Evolutionary conservation across 2,329 filamentous ascomycete genomes (phyloP).

Genomic region (Aspergillus terreus): DNA sequence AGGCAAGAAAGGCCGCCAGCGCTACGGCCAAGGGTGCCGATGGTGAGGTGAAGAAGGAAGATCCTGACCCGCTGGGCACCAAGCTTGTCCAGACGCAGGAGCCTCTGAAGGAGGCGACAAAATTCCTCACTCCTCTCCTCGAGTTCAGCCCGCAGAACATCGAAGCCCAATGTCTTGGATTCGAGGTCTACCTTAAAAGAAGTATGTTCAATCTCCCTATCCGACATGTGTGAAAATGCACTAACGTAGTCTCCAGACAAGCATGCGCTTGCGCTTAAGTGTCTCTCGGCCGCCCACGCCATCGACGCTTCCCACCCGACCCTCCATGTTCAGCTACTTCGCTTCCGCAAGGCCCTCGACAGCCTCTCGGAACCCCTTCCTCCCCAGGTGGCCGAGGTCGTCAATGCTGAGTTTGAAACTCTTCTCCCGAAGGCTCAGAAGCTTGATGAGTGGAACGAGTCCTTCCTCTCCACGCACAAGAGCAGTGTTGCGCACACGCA

Average conservation of each 20-base stretch:
- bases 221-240: conserved; percentile 9
- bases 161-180: conserved; percentile 78
- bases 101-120: conserved; percentile 80
- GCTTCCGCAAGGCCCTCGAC: conserved; percentile 63
- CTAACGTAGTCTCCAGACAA: conserved; percentile 59
- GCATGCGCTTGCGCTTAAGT: conserved; percentile 81
- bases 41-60: conserved; percentile 73
- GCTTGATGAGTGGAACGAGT: conserved; percentile 62
- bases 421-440: conserved; percentile 55
- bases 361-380: conserved; percentile 58
- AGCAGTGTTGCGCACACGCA: conserved; percentile 61
- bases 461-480: conserved; percentile 61
- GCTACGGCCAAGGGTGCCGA: conserved; percentile 55
- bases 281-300: conserved; percentile 68
- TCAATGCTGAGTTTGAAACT: conserved; percentile 65
- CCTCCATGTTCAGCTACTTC: conserved; percentile 70
- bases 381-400: conserved; percentile 62
- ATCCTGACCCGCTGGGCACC: conserved; percentile 79
- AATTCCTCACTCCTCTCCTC: conserved; percentile 76
- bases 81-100: conserved; percentile 77
- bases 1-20: conserved; percentile 72
- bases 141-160: conserved; percentile 78
- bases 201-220: conserved; percentile 53
- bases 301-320: conserved; percentile 67
- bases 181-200: conserved; percentile 82